Percentiles rank a stretch among this genome's conserved stretches.
Evolutionary conservation across 2,329 filamentous ascomycete species (phyloP).

Genomic region (Diaporthe australafricana): DNA sequence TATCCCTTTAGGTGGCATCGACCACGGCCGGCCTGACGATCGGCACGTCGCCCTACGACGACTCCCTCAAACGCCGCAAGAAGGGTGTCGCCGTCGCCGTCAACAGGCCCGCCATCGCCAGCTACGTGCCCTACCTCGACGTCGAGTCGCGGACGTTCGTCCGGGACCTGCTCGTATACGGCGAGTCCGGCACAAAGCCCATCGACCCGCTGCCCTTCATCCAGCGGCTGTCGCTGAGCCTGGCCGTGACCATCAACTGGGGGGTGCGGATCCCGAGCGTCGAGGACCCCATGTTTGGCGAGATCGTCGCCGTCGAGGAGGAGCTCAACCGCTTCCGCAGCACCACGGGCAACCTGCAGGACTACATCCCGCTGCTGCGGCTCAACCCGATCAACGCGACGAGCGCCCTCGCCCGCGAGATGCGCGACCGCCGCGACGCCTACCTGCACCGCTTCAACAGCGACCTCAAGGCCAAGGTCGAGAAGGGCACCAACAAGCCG

Average conservation of each 20-base stretch:
- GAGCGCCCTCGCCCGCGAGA: conserved; percentile 30
- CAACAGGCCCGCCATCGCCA: conserved; percentile 73
- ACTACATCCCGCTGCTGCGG: conserved; percentile 36
- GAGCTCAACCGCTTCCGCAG: conserved; percentile 38
- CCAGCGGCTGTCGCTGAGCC: conserved; percentile 37
- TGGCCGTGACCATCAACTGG: conserved; percentile 39
- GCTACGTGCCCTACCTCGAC: conserved; percentile 76
- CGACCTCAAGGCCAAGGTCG: conserved; percentile 31
- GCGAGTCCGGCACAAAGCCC: conserved; percentile 59
- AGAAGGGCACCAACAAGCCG: conserved; percentile 29
- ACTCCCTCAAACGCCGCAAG: conserved; percentile 72
- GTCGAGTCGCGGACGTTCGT: conserved; percentile 69
- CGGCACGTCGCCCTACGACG: conserved; percentile 76
- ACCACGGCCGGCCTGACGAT: conserved; percentile 55
- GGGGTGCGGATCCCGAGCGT: conserved; percentile 38
- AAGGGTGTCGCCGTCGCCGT: conserved; percentile 76
- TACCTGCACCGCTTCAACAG: conserved; percentile 32
- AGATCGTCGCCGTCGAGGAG: conserved; percentile 40
- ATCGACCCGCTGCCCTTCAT: conserved; percentile 37
- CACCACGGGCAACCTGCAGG: conserved; percentile 36
- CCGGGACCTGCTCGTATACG: conserved; percentile 63
- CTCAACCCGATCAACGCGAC: conserved; percentile 35
- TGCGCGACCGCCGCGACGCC: conserved; percentile 34
- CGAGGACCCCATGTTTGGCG: conserved; percentile 36
- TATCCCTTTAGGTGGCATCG: conserved; percentile 47